Base-by-base conservation (phyloP, 2,329 filamentous ascomycete species). In the Leptographium flavum region DNA sequence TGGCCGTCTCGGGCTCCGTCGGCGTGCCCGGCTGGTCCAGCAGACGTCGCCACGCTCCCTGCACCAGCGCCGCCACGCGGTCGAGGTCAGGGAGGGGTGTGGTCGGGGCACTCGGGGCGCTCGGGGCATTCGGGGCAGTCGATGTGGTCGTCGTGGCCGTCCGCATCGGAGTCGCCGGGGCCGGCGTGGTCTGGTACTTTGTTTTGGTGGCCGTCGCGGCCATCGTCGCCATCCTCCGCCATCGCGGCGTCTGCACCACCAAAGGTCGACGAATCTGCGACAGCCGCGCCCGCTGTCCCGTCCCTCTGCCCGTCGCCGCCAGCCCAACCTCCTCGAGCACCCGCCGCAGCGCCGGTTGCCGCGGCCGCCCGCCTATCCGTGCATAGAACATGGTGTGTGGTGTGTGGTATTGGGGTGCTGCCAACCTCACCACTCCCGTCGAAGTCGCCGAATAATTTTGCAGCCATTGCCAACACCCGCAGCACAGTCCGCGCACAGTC, bases 21-120 rank as follows among this genome's bases (percentile, higher is more conserved):
- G 69, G 70, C 28, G 72, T 66, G 35, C 63, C 66, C 41, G 64
- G 59, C 11, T 65, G 63, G 19, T 60, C 63, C 32, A 70, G 54
- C 42, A 73, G 68, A 46, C 63, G 62, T 46, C 63, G 60, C 46
- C 58, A 60, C 48, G 65, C 64, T 33, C 63, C 64, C 48, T 66
- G 60, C 28, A 69, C 66, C 15, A 66, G 58, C 33, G 57, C 55
- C 27, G 61, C 60, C 33, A 71, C 58, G 47, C 65, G 62, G 39
- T 59, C 54, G 19, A 68, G 56, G 49, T 68, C 62, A 5, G 61
- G 58, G 31, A 60, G 46, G 25, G 5, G 25, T 27, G 25, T 13
- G 40, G 25, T 8, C 35, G 19, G 39, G 30, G 45, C 28, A 40
- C 33, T 22, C 39, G 33, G 9, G n/a, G n/a, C n/a, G n/a, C n/a